Evolutionary conservation across 1,284 basidiomycete species (phyloP).

Genomic region (Cronartium quercuum): DNA sequence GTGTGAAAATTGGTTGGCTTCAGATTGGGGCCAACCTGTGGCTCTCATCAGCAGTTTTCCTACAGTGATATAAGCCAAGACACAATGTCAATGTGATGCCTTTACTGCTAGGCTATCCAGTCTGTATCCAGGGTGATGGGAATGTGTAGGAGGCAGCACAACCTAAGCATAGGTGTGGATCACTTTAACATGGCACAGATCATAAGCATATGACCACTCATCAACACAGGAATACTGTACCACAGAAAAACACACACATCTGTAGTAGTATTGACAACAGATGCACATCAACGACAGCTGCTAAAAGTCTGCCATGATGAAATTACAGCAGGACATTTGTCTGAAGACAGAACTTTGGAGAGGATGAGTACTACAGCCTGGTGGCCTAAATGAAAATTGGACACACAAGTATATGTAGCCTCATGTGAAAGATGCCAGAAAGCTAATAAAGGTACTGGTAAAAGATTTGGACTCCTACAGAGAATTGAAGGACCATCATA

Average conservation of each 20-base stretch:
- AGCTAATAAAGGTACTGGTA: constrained; percentile 7
- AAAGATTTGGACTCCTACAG: background rate
- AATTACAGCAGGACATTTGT: background rate
- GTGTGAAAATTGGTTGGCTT: background rate
- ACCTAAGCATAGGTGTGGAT: too few relatives aligned
- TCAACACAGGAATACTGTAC: background rate
- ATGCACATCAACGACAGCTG: background rate
- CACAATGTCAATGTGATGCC: background rate
- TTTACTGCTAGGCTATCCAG: background rate
- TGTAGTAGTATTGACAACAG: background rate
- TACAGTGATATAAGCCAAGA: background rate
- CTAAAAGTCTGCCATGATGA: background rate
- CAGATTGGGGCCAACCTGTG: background rate
- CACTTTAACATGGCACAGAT: too few relatives aligned
- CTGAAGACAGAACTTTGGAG: background rate
- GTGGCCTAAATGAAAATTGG: background rate
- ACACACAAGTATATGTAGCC: too few relatives aligned
- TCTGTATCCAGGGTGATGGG: too few relatives aligned
- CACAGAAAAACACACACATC: background rate
- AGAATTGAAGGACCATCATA: background rate
- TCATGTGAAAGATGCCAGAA: too few relatives aligned
- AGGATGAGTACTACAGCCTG: background rate
- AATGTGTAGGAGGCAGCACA: too few relatives aligned
- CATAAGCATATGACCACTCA: too few relatives aligned
- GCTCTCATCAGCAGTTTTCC: background rate